phyloP scores from a whole-genome alignment of 2,329 filamentous ascomycete species.

The Fusarium acutatum region DNA sequence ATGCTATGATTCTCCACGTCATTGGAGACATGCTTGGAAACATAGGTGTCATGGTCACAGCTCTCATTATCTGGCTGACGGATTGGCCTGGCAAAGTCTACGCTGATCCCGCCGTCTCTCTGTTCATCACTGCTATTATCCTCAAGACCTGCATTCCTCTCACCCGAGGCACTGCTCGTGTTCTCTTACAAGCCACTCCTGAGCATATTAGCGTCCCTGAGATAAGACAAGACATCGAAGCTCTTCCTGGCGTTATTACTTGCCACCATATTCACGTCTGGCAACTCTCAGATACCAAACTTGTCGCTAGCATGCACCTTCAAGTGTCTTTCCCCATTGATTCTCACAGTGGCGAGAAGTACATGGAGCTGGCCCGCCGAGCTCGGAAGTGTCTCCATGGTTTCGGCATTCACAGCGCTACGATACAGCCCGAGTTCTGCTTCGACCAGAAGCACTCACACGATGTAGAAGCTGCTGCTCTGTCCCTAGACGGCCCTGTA shows the following conservation, averaged over 20 bases:
- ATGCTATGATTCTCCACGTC: slow-evolving; percentile 78
- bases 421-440: slow-evolving; percentile 93
- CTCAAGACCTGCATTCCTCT: slow-evolving; percentile 79
- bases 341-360: slow-evolving; percentile 78
- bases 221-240: slow-evolving; percentile 89
- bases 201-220: slow-evolving; percentile 88
- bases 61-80: slow-evolving; percentile 91
- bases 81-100: slow-evolving; percentile 84
- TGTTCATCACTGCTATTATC: slow-evolving; percentile 88
- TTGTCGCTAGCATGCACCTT: slow-evolving; percentile 92
- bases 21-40: slow-evolving; percentile 88
- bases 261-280: slow-evolving; percentile 98
- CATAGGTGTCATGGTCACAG: slow-evolving; percentile 83
- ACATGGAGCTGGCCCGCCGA: slow-evolving; percentile 88
- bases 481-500: slow-evolving; percentile 48
- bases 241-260: slow-evolving; percentile 83
- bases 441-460: slow-evolving; percentile 58
- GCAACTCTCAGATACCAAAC: slow-evolving; percentile 95
- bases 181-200: slow-evolving; percentile 92
- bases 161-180: slow-evolving; percentile 81
- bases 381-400: slow-evolving; percentile 90
- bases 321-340: slow-evolving; percentile 91
- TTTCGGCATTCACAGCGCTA: slow-evolving; percentile 96
- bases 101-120: slow-evolving; percentile 88
- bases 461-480: slow-evolving; percentile 47